Evolutionary conservation across 2,329 filamentous ascomycete species (phyloP), one percentile per base, ranked within the genome.

Genomic region (Dothidotthia symphoricarpi): DNA sequence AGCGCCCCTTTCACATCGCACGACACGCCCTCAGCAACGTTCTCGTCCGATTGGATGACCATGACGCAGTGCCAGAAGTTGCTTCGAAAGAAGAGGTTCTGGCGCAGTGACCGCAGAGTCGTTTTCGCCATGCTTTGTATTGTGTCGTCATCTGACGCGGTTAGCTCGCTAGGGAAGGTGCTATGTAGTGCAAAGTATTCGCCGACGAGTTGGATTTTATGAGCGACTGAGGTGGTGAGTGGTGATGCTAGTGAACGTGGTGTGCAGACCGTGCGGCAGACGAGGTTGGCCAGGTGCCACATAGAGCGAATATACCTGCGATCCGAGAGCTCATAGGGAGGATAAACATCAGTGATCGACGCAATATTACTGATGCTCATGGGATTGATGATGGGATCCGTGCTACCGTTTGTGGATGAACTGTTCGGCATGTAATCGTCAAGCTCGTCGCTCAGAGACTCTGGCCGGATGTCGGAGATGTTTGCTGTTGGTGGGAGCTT

Each of bases 51-150:
- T 53, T 89, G 83, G 14, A 90, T 77, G 8, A 89, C 71, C 85
- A 89, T 89, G 16, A 90, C 73, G 61, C 86, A 88, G 61, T 91
- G 86, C 65, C 83, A 87, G 67, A 88, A 90, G 58, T 89, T 90
- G 63, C 81, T 86, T n/a, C 82, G 85, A 19, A 90, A 70, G 57
- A 88, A 90, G 4, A 91, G 68, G 13, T 85, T 88, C 64, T 91
- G 86, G 1, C 85, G 74, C 12, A 87, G 80, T 1, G 82, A 75
- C 6, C 86, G 77, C 44, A 82, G 82, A 55, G 85, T 82, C 2
- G 67, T 75, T n/a, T 52, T 68, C 1, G 79, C 77, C 33, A 84
- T 70, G 12, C 73, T 69, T 6, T 75, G 70, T 26, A 88, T 75
- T 15, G 76, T 76, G 3, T 76, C 75, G 4, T 76, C 70, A 53